Base-by-base conservation (phyloP, 306 rosid genomes). In the Arachis hypogaea region DNA sequence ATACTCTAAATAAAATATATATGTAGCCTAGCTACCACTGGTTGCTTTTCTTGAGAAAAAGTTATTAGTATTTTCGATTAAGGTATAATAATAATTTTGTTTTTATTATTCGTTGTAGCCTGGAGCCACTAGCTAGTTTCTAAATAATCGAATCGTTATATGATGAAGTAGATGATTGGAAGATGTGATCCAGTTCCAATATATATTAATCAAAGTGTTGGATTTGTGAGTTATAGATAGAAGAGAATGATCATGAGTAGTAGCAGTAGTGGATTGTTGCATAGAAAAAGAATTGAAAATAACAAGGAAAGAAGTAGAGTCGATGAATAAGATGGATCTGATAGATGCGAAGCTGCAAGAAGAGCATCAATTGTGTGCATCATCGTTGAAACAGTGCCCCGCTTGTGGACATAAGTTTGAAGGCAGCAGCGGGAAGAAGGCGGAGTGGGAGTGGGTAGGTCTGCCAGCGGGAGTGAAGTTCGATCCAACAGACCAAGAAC, bases 401-500 rank as follows among this genome's bases (percentile, higher is more conserved):
- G 88, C 89, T 58, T 95, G 99, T 55, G 99, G 99, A 9, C 99
- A 92, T 78, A 90, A 86, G 74, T 89, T 95, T 59, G 86, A 95
- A 82, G 88, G 78, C 69, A 94, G 54, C 65, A 73, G 64, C 55
- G 4, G 4, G 38, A 33, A 33, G 4, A 33, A 67, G 69, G 54
- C 41, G 43, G 50, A 72, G 74, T 85, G 92, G 99, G 96, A 95
- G 66, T 95, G 99, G 99, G 73, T 92, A 74, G 99, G 99, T 87
- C 83, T 95, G 80, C 99, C 99, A 59, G 98, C 99, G 4, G 98
- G 98, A 77, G 98, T 93, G 85, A 93, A 92, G 79, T 94, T 94
- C 77, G 98, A 94, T 79, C 98, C 99, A 49, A 95, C 99, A 6
- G 99, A 95, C 79, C 99, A 95, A 86, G 99, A 95, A 86, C 84